These are phyloP conservation scores for Paxillus involutus DNA, from an alignment of 768 basidiomycete genomes.

Conservation along the genomic window DNA sequence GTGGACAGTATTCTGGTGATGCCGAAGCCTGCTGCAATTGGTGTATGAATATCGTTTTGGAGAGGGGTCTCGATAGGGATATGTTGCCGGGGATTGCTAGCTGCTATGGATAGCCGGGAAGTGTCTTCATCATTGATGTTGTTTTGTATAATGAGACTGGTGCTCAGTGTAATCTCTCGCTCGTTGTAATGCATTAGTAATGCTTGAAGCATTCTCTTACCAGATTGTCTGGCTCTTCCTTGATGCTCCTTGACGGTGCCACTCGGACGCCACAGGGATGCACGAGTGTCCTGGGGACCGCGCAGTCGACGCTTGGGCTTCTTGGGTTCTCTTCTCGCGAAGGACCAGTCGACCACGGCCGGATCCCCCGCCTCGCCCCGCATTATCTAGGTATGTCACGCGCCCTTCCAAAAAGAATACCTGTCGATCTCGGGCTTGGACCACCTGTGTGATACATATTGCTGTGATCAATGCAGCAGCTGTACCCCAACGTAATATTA, in stretches of 20 bases:
- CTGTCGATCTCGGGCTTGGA: no score
- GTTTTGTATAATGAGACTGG: constrained; percentile 5
- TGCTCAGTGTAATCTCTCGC: constrained; percentile 1
- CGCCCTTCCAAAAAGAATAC: no score
- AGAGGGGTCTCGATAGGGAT: not conserved
- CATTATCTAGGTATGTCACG: no score
- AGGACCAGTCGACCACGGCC: no score
- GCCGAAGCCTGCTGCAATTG: constrained; percentile 43
- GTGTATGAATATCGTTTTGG: constrained; percentile 7
- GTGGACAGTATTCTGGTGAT: constrained; percentile 46
- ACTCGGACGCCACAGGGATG: no score
- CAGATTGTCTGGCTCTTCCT: not conserved
- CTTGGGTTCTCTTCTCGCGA: no score
- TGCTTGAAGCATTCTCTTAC: constrained; percentile 7
- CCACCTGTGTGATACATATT: no score
- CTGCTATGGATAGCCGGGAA: not conserved
- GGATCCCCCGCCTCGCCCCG: no score
- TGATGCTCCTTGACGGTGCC: not conserved
- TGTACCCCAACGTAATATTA: no score
- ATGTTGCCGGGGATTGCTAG: not conserved
- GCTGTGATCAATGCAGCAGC: no score
- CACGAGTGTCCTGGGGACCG: no score
- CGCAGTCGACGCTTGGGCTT: no score
- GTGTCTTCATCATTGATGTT: not conserved
- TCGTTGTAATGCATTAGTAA: not conserved